A percentile compares a stretch with the other conserved stretches of the same genome.
phyloP scores from a whole-genome alignment of 768 basidiomycete species.

The Psilocybe cubensis region DNA sequence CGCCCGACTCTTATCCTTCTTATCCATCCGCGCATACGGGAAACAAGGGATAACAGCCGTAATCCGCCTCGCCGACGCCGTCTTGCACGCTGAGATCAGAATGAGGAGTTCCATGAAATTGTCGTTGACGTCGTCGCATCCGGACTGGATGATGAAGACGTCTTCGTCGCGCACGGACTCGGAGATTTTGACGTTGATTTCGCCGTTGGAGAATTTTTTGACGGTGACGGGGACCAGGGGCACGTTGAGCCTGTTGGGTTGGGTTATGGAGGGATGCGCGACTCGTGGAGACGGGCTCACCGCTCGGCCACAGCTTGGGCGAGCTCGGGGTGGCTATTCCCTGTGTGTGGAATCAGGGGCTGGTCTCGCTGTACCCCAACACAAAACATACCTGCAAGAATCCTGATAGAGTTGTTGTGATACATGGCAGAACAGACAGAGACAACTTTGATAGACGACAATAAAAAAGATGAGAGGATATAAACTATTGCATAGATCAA shows the following conservation, averaged over 20 bases:
- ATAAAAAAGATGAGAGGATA: conserved; percentile 20
- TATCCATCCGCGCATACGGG: conserved; percentile 96
- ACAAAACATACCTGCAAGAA: conserved; percentile 66
- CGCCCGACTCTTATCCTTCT: conserved; percentile 94
- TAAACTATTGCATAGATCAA: conserved; percentile 43
- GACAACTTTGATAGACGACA: too few relatives aligned
- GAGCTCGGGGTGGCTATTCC: conserved; percentile 98
- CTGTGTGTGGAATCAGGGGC: conserved; percentile 45
- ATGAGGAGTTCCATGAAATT: conserved; percentile 99
- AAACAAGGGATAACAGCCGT: conserved; percentile 98
- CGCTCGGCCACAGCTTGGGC: conserved; percentile 94
- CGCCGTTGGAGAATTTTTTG: conserved; percentile 92
- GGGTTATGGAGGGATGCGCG: conserved; percentile 27
- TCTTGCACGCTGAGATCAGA: conserved; percentile 97
- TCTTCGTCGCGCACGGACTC: conserved; percentile 98
- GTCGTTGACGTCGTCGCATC: conserved; percentile 90
- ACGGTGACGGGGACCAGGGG: conserved; percentile 85
- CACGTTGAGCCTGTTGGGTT: conserved; percentile 77
- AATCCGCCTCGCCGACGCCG: conserved; percentile 91
- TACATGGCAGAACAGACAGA: conserved; percentile 58
- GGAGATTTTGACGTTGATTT: conserved; percentile 92
- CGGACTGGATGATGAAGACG: conserved; percentile 97
- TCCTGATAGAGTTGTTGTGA: conserved; percentile 80
- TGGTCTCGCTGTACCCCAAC: background rate
- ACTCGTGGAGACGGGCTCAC: conserved; percentile 70